phyloP scores from a whole-genome alignment of 2,329 filamentous ascomycete species.

The Calonectria pauciramosa region DNA sequence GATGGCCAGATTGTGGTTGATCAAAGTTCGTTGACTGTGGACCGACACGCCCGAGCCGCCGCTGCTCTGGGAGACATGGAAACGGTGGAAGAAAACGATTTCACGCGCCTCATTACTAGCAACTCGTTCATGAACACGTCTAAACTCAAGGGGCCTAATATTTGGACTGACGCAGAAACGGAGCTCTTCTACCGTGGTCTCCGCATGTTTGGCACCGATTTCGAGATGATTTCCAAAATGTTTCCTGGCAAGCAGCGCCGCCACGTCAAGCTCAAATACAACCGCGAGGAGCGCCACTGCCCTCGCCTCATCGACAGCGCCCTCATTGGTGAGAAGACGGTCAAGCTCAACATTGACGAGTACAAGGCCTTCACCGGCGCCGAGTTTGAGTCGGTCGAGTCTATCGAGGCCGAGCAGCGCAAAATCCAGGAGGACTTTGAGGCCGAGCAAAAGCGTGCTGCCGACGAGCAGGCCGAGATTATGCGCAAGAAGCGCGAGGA shows the following conservation, averaged over 20 bases:
- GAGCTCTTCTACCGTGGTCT: constrained; percentile 83
- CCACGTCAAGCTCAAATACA: constrained; percentile 87
- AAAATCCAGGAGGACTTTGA: constrained; percentile 61
- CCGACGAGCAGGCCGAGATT: constrained; percentile 63
- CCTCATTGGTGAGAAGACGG: constrained; percentile 71
- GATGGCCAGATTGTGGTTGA: constrained; percentile 82
- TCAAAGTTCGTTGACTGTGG: constrained; percentile 75
- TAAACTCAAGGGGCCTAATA: constrained; percentile 73
- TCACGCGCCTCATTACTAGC: constrained; percentile 79
- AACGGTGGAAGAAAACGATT: constrained; percentile 82
- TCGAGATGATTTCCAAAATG: constrained; percentile 82
- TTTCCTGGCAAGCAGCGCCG: constrained; percentile 80
- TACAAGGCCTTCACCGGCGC: constrained; percentile 68
- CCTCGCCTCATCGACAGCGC: constrained; percentile 74
- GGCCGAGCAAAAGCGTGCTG: constrained; percentile 57
- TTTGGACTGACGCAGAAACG: constrained; percentile 80
- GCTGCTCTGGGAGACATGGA: constrained; percentile 66
- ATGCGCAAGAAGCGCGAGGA: constrained; percentile 63
- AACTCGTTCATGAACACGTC: constrained; percentile 74
- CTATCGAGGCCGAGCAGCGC: constrained; percentile 68
- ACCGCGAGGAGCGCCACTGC: constrained; percentile 79
- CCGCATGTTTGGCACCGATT: constrained; percentile 85
- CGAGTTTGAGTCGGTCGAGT: constrained; percentile 68
- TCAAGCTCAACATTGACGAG: constrained; percentile 71
- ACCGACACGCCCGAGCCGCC: constrained; percentile 75